These are phyloP conservation scores for Tuber calosporum DNA, from an alignment of 495 filamentous ascomycete species.

Conservation along the genomic window DNA sequence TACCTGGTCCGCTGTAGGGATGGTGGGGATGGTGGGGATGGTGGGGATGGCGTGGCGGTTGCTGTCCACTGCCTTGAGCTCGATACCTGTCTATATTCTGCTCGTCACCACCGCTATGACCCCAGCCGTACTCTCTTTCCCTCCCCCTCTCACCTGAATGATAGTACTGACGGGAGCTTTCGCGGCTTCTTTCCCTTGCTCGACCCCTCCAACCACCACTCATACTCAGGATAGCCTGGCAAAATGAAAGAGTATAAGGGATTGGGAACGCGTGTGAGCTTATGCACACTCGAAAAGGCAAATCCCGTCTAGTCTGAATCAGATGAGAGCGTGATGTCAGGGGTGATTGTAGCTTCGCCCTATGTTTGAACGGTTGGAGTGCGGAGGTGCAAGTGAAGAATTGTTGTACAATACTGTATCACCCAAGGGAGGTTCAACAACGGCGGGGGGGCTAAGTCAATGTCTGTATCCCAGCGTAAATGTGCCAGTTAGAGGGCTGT, in stretches of 20 bases:
- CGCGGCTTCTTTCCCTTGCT: background rate
- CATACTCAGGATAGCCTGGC: background rate
- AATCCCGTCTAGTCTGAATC: background rate
- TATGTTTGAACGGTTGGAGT: background rate
- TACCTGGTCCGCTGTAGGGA: background rate
- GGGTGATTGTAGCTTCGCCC: background rate
- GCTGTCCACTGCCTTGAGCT: no score
- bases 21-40: background rate
- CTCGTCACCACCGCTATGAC: background rate
- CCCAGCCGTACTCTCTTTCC: background rate
- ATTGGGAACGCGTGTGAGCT: background rate
- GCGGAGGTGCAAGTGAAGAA: constrained; percentile 1
- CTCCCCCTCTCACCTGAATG: background rate
- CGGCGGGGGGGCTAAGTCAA: background rate
- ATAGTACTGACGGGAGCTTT: background rate
- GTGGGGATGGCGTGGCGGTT: background rate
- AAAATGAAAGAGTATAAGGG: background rate
- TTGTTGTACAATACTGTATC: background rate
- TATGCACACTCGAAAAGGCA: background rate
- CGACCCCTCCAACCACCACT: background rate
- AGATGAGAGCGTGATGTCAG: constrained; percentile 2
- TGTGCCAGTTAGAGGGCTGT: background rate
- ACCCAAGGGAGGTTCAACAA: background rate
- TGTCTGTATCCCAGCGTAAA: background rate
- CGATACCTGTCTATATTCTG: background rate